Evolutionary conservation across 495 filamentous ascomycete species (phyloP), one percentile per base, ranked within the genome.

Genomic region (Lophiostoma macrostomum): DNA sequence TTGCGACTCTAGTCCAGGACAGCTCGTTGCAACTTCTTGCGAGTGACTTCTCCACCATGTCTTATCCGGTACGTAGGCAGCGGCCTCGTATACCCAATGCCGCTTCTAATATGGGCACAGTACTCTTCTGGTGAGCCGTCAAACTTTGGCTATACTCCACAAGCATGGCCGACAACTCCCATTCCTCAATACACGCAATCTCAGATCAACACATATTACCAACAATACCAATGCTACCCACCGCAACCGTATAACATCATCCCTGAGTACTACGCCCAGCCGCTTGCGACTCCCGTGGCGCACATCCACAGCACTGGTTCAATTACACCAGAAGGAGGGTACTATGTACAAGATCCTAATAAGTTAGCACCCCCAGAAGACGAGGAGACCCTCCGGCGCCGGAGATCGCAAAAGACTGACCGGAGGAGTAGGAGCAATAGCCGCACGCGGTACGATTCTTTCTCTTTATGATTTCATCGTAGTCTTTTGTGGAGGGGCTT

Each of bases 121-220:
- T 39, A 6, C 10, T 8, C 36, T 10, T 39, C n/a, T n/a, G n/a
- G n/a, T n/a, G n/a, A n/a, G n/a, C n/a, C n/a, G n/a, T n/a, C n/a
- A n/a, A n/a, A n/a, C n/a, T n/a, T n/a, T n/a, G 14, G 18, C 35
- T 38, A 39, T 28, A 43, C 18, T n/a, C n/a, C n/a, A n/a, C n/a
- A n/a, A n/a, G n/a, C 39, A 14, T 14, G n/a, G 10, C 39, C 24
- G 18, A 13, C 20, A 32, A 38, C 18, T 5, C 41, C 14, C 10
- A 23, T 42, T 19, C 47, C 47, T 2, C 48, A 52, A 14, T 58
- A 58, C 41, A 58, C 55, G 25, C 55, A 58, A 18, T 28, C 55
- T 20, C 55, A 58, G 22, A 58, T 58, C 55, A 34, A 58, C 35
- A 30, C 8, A 29, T 58, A 58, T 42, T 53, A 52, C 27, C 23